phyloP scores from a whole-genome alignment of 2,329 filamentous ascomycete genomes.

The Aureobasidium sp. region DNA sequence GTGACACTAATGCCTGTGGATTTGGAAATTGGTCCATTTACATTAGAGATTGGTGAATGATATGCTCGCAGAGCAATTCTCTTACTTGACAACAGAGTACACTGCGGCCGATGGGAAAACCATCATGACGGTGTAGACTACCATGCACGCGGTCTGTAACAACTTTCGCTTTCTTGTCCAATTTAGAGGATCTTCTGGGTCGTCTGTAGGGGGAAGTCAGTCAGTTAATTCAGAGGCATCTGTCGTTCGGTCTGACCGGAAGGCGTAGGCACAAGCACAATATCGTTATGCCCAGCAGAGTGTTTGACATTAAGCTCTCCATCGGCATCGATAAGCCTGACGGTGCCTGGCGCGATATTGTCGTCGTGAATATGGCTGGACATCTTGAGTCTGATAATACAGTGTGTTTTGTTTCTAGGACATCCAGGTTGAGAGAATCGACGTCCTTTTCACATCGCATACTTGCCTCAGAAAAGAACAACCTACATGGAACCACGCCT shows the following conservation, averaged over 20 bases:
- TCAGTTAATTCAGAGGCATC: no score
- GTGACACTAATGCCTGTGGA: constrained; percentile 22
- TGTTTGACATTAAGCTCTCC: constrained; percentile 33
- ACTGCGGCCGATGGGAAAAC: constrained; percentile 29
- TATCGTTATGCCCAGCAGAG: constrained; percentile 31
- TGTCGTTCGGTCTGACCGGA: no score
- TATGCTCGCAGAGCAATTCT: not conserved
- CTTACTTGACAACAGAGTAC: constrained; percentile 29
- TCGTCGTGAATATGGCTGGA: constrained; percentile 2
- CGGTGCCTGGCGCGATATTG: constrained; percentile 31
- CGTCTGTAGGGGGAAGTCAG: constrained; percentile 14
- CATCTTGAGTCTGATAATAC: not conserved
- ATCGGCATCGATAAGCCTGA: constrained; percentile 38
- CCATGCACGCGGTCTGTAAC: constrained; percentile 19
- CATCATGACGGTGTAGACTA: constrained; percentile 29
- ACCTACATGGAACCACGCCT: not conserved
- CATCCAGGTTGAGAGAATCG: not conserved
- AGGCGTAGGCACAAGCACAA: constrained; percentile 37
- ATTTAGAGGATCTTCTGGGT: constrained; percentile 24
- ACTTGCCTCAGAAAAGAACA: not conserved
- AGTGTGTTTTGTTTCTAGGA: not conserved
- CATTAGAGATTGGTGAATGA: not conserved
- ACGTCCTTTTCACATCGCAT: not conserved
- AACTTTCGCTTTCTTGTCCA: constrained; percentile 22
- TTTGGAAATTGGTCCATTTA: constrained; percentile 22